phyloP scores from a whole-genome alignment of 495 filamentous ascomycete species.

The Aspergillus wentii region DNA sequence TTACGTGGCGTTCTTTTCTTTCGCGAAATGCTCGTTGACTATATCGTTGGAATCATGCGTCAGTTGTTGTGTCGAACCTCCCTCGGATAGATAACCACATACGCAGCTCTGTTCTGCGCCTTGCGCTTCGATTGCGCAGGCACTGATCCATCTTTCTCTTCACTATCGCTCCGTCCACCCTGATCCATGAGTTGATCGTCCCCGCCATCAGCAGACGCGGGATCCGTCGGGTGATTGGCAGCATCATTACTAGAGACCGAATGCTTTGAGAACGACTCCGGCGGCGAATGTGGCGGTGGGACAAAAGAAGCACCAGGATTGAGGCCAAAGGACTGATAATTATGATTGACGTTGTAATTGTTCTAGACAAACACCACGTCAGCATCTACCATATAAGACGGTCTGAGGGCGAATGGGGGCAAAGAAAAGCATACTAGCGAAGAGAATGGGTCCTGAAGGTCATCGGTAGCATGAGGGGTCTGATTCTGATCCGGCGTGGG shows the following conservation, averaged over 20 bases:
- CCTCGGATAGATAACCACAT: conserved; percentile 35
- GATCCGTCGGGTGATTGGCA: conserved; percentile 14
- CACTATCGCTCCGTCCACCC: conserved; percentile 44
- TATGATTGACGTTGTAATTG: conserved; percentile 7
- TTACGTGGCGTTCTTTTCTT: conserved; percentile 90
- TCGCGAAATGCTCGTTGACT: conserved; percentile 97
- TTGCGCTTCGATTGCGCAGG: conserved; percentile 85
- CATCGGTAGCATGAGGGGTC: conserved; percentile 17
- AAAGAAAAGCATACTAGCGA: conserved; percentile 16
- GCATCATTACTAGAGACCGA: conserved; percentile 31
- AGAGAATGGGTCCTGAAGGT: conserved; percentile 22
- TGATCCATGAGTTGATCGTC: conserved; percentile 23
- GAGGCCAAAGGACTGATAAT: conserved; percentile 36
- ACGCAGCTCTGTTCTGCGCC: conserved; percentile 96
- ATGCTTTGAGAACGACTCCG: conserved; percentile 37
- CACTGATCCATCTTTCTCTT: conserved; percentile 65
- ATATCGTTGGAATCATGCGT: neutral
- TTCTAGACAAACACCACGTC: too few relatives aligned
- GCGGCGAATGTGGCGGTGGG: conserved; percentile 39
- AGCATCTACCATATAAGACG: too few relatives aligned
- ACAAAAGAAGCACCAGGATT: conserved; percentile 23
- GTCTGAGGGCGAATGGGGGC: too few relatives aligned
- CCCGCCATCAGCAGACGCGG: conserved; percentile 27
- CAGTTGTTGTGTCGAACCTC: too few relatives aligned
- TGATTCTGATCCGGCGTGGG: conserved; percentile 32